Evolutionary conservation across 371 early-diverging fungal species (phyloP), one percentile per base, ranked within the genome.

Genomic region (Rhizopus delemar): DNA sequence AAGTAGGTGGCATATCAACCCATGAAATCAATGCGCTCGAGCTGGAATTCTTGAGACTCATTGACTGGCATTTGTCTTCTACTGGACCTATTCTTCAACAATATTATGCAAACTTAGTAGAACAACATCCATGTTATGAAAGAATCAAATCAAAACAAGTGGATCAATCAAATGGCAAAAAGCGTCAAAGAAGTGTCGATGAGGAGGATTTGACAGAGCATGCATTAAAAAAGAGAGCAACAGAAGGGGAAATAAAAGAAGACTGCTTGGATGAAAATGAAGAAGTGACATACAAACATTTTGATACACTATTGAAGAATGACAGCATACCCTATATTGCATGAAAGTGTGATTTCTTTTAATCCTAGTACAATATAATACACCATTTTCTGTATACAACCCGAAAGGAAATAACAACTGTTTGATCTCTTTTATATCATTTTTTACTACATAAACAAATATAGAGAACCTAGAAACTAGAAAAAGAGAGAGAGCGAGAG

Each of bases 11-110:
- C 8, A 81, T 98, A 31, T 86, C 92, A 16, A 86, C 91, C 22
- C 89, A 90, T 60, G 99, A 98, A 73, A 78, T 98, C 33, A 97
- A 97, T 70, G 78, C 92, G n/a, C 74, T 98, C 28, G 99, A 98
- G 68, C 74, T 98, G 53, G 98, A 96, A 68, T 89, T 98, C 63
- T 68, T 94, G 57, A 78, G 79, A 8, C 69, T 93, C 62, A 90
- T 96, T 51, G 90, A 93, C 52, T 98, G 98, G 98, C 84, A 89
- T 33, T 73, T 98, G 12, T 75, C 90, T 11, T 85, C 87, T 45
- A 80, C 89, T 16, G 90, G 86, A 0, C 84, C 84, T 0, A 77
- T 85, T 32, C 74, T 98, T 57, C 93, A 94, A 65, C 89, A 89
- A 50, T 96, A 98, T 59, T 93, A 93, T 75, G 81, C 81, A 46